Evolutionary conservation across 2,329 filamentous ascomycete species (phyloP).

Genomic region (Aspergillus ruber): DNA sequence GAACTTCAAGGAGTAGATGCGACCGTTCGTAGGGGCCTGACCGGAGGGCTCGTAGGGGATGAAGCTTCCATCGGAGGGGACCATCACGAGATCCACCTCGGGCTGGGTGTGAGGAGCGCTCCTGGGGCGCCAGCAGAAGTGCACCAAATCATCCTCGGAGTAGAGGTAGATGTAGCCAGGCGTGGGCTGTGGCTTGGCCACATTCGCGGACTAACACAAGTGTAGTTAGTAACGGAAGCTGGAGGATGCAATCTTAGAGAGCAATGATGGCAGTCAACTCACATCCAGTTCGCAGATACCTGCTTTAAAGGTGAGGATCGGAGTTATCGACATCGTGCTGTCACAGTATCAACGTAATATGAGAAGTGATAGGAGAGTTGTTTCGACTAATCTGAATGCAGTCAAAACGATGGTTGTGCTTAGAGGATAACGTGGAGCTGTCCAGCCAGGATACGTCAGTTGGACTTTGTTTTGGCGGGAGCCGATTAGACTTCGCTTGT

Average conservation of each 20-base stretch:
- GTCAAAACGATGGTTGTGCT: neutral
- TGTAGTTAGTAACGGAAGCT: constrained; percentile 6
- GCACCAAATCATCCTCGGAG: constrained; percentile 85
- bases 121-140: constrained; percentile 95
- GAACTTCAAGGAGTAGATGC: constrained; percentile 92
- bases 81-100: constrained; percentile 86
- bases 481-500: constrained; percentile 1
- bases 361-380: too few relatives aligned
- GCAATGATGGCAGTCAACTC: constrained; percentile 32
- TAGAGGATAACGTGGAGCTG: neutral
- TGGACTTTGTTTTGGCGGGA: neutral
- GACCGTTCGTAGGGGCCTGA: constrained; percentile 66
- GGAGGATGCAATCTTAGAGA: neutral
- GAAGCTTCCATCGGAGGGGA: constrained; percentile 83
- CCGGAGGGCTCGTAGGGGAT: constrained; percentile 65
- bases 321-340: constrained; percentile 67
- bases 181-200: constrained; percentile 65
- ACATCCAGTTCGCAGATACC: constrained; percentile 82
- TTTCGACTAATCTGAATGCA: constrained; percentile 1
- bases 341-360: neutral
- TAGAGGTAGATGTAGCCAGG: constrained; percentile 90
- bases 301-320: constrained; percentile 94
- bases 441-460: constrained; percentile 8
- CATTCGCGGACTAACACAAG: constrained; percentile 42
- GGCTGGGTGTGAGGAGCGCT: constrained; percentile 63